Evolutionary conservation across 768 basidiomycete species (phyloP).

Genomic region (Cyclocybe cylindracea): DNA sequence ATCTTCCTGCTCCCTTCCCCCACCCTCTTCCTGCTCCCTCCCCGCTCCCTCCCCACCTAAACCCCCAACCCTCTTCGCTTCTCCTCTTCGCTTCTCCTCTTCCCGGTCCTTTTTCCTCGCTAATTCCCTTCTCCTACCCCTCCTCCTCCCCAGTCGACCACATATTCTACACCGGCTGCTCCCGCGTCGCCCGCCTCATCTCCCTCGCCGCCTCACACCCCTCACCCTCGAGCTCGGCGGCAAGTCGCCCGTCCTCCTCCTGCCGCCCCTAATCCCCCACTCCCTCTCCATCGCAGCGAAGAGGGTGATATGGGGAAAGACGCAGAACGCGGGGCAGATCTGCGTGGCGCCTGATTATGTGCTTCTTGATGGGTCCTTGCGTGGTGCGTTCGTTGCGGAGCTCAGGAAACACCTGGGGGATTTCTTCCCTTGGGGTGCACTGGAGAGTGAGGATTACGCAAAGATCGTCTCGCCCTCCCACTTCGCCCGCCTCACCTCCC

Average conservation of each 20-base stretch:
- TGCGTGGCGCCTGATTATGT: constrained; percentile 62
- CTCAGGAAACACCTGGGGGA: constrained; percentile 41
- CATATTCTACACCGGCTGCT: constrained; percentile 51
- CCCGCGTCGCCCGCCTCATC: constrained; percentile 48
- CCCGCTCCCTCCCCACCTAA: too few species aligned
- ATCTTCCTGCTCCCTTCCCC: too few species aligned
- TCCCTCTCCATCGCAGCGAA: constrained; percentile 57
- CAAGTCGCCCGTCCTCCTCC: constrained; percentile 48
- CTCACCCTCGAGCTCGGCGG: constrained; percentile 58
- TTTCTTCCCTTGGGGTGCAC: constrained; percentile 58
- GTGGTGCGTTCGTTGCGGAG: constrained; percentile 45
- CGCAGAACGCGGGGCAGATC: constrained; percentile 66
- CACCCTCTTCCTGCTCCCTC: too few species aligned
- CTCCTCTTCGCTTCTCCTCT: too few species aligned
- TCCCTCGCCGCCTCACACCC: constrained; percentile 55
- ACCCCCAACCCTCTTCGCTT: too few species aligned
- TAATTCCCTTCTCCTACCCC: too few species aligned
- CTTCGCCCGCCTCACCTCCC: too few species aligned
- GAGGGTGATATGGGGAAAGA: constrained; percentile 69
- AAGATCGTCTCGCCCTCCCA: constrained; percentile 40
- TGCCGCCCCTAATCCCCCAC: constrained; percentile 3
- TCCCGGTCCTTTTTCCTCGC: neutral
- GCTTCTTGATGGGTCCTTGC: too few species aligned
- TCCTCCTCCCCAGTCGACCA: constrained; percentile 28
- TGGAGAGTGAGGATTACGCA: constrained; percentile 42